These are phyloP conservation scores for Pleurotus tuber-regium DNA, from an alignment of 768 basidiomycete species.

Conservation along the genomic window DNA sequence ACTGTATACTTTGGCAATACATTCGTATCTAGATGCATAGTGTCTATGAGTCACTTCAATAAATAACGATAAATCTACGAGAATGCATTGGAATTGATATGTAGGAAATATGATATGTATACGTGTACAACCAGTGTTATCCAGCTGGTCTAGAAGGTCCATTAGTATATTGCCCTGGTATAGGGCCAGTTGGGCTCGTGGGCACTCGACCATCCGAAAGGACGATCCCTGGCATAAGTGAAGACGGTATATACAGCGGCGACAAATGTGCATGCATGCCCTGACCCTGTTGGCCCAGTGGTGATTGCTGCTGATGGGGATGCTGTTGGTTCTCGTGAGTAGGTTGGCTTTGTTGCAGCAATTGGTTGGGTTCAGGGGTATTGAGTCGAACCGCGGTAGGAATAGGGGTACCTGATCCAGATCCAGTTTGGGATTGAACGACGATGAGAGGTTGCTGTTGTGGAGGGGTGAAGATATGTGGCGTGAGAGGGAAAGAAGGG, in stretches of 20 bases:
- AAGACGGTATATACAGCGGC: neutral
- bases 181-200: neutral
- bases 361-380: neutral
- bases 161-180: neutral
- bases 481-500: neutral
- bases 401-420: neutral
- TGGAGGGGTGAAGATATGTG: neutral
- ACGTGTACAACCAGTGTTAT: too few relatives aligned
- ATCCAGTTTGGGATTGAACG: neutral
- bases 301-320: neutral
- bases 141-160: too few relatives aligned
- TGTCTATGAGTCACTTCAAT: too few relatives aligned
- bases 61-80: too few relatives aligned
- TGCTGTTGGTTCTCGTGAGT: neutral
- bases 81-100: too few relatives aligned
- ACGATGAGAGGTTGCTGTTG: neutral
- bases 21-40: too few relatives aligned
- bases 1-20: too few relatives aligned
- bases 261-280: too few relatives aligned
- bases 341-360: neutral
- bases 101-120: too few relatives aligned
- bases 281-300: neutral
- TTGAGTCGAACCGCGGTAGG: neutral
- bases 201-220: neutral
- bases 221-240: neutral